Base-by-base conservation (phyloP, 1,284 basidiomycete species). In the Waitea zeae region DNA sequence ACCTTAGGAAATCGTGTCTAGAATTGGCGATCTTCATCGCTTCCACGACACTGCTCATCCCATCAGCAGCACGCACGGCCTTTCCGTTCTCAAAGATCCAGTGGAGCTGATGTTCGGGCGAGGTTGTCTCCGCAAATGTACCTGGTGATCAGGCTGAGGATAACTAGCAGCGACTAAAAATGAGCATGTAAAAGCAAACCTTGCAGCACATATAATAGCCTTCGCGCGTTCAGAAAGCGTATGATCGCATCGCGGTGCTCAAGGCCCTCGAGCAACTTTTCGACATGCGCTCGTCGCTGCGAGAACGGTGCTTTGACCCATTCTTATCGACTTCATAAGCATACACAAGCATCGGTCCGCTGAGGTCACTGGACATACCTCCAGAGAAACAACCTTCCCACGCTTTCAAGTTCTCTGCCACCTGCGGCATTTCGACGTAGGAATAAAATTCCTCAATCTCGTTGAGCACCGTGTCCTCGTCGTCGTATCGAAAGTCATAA, bases 401-500 rank as follows among this genome's bases (percentile, higher is more conserved):
- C 30, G 81, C 78, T 46, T 75, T 78, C 41, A 86, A 59, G 51
- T 90, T 90, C 62, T 92, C 86, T 3, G 75, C 72, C 12, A 92
- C 76, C 51, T 90, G 83, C 1, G 81, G 75, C 64, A 90, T 88
- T 59, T 98, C 93, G 38, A 93, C 79, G 57, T 96, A 98, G 17
- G 89, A 89, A 57, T 95, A 98, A 58, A 98, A 97, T 57, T 98
- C 95, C 43, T 97, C 86, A 31, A 99, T 80, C 55, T 97, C 95
- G 46, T 87, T 84, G 64, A 92, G 79, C 30, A 96, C 74, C 12
- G 82, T 86, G 54, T 97, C 89, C 47, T 93, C 86, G 51, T 98
- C 93, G 45, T 90, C 84, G 51, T 93, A 93, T 40, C 77, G 72
- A 55, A 84, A 92, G 59, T 89, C 86, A 53, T 83, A 92, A 46